These are phyloP conservation scores for Sicyos baderoa DNA, from an alignment of 306 rosid genomes.

Conservation along the genomic window DNA sequence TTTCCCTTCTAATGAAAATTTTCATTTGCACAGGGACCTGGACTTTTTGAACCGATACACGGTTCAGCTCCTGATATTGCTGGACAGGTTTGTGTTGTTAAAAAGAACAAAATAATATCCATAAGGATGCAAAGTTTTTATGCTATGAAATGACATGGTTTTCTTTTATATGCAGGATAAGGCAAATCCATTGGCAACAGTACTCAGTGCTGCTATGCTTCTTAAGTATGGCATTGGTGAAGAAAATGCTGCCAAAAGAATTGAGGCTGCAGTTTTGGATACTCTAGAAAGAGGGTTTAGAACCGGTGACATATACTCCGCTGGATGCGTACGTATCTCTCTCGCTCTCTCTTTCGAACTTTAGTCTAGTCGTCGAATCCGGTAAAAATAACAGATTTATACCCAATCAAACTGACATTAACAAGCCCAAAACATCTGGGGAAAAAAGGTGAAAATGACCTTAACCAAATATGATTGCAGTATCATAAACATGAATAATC, in stretches of 20 bases:
- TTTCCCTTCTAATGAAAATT: slow-evolving; percentile 18
- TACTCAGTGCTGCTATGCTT: slow-evolving; percentile 96
- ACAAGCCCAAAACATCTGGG: background rate
- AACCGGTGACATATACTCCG: slow-evolving; percentile 73
- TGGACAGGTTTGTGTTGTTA: slow-evolving; percentile 63
- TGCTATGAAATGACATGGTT: slow-evolving; percentile 2
- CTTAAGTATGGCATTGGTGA: slow-evolving; percentile 77
- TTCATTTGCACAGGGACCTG: slow-evolving; percentile 69
- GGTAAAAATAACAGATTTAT: no score
- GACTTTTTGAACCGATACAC: slow-evolving; percentile 89
- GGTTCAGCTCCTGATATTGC: slow-evolving; percentile 99
- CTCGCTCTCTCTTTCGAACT: background rate
- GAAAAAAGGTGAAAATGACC: background rate
- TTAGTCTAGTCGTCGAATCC: background rate
- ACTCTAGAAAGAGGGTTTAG: slow-evolving; percentile 70
- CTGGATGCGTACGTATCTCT: slow-evolving; percentile 53
- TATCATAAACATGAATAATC: background rate
- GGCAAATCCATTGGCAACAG: slow-evolving; percentile 90
- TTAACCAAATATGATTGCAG: background rate
- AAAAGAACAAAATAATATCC: background rate
- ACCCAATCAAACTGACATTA: background rate
- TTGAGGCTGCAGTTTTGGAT: slow-evolving; percentile 71
- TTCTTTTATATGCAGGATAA: slow-evolving; percentile 59
- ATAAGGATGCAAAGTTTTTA: background rate
- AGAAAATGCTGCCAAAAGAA: slow-evolving; percentile 72